Evolutionary conservation across 495 filamentous ascomycete genomes (phyloP).

Genomic region (Haplographium delicatum): DNA sequence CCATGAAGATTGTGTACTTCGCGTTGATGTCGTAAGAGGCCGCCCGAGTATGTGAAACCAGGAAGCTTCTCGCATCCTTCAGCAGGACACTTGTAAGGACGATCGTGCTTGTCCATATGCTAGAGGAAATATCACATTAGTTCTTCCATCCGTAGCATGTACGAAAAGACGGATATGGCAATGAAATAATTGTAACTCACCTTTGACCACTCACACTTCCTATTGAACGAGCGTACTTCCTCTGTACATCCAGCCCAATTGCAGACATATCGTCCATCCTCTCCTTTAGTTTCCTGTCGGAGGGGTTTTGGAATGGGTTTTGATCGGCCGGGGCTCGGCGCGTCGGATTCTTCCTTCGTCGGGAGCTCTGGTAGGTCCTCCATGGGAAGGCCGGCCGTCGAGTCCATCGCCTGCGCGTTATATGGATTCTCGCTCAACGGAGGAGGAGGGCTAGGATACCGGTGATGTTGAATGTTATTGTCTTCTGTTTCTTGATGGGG

Average conservation of each 20-base stretch:
- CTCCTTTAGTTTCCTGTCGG: constrained; percentile 48
- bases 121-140: constrained; percentile 56
- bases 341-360: constrained; percentile 17
- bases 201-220: constrained; percentile 82
- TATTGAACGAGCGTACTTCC: constrained; percentile 38
- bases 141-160: background rate
- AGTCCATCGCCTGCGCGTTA: constrained; percentile 8
- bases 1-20: constrained; percentile 70
- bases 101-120: constrained; percentile 95
- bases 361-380: constrained; percentile 16
- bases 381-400: constrained; percentile 1
- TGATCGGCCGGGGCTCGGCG: constrained; percentile 28
- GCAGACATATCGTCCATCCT: constrained; percentile 66
- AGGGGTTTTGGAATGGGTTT: constrained; percentile 46
- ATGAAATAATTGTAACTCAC: background rate
- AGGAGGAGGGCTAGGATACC: constrained; percentile 24
- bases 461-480: constrained; percentile 14
- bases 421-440: constrained; percentile 23
- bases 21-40: constrained; percentile 79
- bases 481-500: constrained; percentile 24
- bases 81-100: constrained; percentile 78
- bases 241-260: constrained; percentile 38
- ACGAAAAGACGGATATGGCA: background rate
- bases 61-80: constrained; percentile 79
- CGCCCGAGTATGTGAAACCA: constrained; percentile 91